A percentile compares a stretch with the other conserved stretches of the same genome.
These are phyloP conservation scores for Eragrostis tef DNA, from an alignment of 202 grass and related monocot genomes.

Conservation along the genomic window DNA sequence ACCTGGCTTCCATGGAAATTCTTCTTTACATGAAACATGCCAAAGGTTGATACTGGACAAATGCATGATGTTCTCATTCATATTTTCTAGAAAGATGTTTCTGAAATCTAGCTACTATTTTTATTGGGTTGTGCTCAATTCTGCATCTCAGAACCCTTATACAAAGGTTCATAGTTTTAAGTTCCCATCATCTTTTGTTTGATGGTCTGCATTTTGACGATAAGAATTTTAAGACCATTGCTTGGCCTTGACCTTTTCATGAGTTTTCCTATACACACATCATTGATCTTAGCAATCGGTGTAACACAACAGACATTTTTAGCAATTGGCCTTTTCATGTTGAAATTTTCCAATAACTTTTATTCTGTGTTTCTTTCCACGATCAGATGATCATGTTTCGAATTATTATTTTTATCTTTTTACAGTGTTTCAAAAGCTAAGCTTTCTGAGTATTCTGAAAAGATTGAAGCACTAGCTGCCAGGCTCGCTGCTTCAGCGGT, in stretches of 20 bases:
- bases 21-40: neutral
- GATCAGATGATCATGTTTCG: constrained; percentile 30
- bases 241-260: constrained; percentile 37
- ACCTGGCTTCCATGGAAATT: neutral
- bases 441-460: constrained; percentile 83
- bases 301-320: constrained; percentile 26
- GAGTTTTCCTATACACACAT: neutral
- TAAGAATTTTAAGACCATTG: neutral
- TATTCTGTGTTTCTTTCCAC: neutral
- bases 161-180: neutral
- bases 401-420: constrained; percentile 15
- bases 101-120: constrained; percentile 13
- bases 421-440: constrained; percentile 87
- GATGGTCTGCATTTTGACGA: constrained; percentile 22
- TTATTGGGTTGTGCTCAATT: neutral
- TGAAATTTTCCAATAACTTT: neutral
- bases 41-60: neutral
- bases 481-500: constrained; percentile 67
- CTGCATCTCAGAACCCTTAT: neutral
- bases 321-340: too few relatives aligned
- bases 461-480: constrained; percentile 81
- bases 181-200: constrained; percentile 16
- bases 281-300: neutral
- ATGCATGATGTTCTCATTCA: neutral
- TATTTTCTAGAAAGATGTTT: constrained; percentile 17